phyloP scores from a whole-genome alignment of 1,284 basidiomycete species.

The Boletus holoroseus region DNA sequence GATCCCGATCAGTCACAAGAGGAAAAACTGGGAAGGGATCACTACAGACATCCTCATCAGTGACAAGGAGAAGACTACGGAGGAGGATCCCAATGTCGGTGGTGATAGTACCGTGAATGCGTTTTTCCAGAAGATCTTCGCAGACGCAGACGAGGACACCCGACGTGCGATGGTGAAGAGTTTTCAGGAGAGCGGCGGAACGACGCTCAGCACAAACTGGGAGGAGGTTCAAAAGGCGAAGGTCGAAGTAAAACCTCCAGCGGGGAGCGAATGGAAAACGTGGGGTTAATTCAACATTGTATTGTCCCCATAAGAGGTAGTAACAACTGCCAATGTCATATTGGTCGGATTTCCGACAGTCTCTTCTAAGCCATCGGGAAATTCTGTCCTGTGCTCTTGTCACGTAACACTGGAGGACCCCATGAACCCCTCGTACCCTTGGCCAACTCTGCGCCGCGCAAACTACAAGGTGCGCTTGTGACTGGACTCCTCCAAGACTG shows the following conservation, averaged over 20 bases:
- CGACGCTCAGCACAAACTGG: slow-evolving; percentile 93
- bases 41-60: slow-evolving; percentile 57
- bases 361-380: no score
- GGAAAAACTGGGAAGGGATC: slow-evolving; percentile 81
- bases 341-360: background rate
- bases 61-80: slow-evolving; percentile 57
- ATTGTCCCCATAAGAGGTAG: background rate
- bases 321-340: background rate
- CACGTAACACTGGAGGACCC: no score
- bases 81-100: slow-evolving; percentile 78
- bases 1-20: slow-evolving; percentile 37
- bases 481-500: no score
- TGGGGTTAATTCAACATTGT: slow-evolving; percentile 45
- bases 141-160: slow-evolving; percentile 83
- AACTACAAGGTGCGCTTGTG: no score
- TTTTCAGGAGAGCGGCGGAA: slow-evolving; percentile 87
- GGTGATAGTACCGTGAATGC: slow-evolving; percentile 72
- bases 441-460: no score
- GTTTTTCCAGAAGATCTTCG: slow-evolving; percentile 83
- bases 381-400: no score
- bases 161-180: slow-evolving; percentile 94
- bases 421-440: no score
- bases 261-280: slow-evolving; percentile 76
- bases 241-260: slow-evolving; percentile 74
- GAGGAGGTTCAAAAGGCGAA: slow-evolving; percentile 68